Evolutionary conservation across 805 yeast species (phyloP).

Genomic region (Spathaspora sp.): DNA sequence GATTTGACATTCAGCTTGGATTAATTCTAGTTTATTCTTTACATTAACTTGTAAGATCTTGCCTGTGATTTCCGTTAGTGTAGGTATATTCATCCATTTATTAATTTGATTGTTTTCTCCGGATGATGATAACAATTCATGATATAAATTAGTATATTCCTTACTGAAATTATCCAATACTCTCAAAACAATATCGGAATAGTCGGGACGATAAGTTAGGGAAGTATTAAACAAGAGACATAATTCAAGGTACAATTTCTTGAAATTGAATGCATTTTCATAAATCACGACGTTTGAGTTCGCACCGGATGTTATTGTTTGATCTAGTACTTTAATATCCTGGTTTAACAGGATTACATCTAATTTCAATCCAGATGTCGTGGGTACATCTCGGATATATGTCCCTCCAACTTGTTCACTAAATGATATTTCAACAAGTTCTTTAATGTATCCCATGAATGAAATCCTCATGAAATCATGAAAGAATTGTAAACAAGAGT

Average conservation of each 20-base stretch:
- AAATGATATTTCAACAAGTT: constrained; percentile 51
- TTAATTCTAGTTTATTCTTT: constrained; percentile 16
- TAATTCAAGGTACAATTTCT: constrained; percentile 42
- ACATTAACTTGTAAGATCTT: constrained; percentile 3
- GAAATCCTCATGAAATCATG: constrained; percentile 58
- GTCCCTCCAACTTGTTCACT: constrained; percentile 31
- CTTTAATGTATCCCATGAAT: constrained; percentile 62
- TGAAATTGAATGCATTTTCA: constrained; percentile 44
- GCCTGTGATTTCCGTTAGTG: constrained; percentile 21
- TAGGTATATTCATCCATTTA: constrained; percentile 30
- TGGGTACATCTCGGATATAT: constrained; percentile 2
- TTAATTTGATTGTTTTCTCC: constrained; percentile 18
- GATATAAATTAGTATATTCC: constrained; percentile 31
- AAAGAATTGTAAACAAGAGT: constrained; percentile 44
- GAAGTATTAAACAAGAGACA: constrained; percentile 60
- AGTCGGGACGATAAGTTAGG: constrained; percentile 51
- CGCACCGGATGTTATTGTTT: neutral
- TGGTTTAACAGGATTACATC: constrained; percentile 34
- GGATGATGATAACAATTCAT: constrained; percentile 32
- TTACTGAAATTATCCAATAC: constrained; percentile 33
- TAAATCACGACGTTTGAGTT: constrained; percentile 17
- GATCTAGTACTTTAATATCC: neutral
- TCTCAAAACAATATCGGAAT: constrained; percentile 43
- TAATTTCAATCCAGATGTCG: constrained; percentile 13
- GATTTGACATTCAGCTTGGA: constrained; percentile 9